Evolutionary conservation across 2,329 filamentous ascomycete species (phyloP), one percentile per base, ranked within the genome.

Genomic region (Alternaria solani): DNA sequence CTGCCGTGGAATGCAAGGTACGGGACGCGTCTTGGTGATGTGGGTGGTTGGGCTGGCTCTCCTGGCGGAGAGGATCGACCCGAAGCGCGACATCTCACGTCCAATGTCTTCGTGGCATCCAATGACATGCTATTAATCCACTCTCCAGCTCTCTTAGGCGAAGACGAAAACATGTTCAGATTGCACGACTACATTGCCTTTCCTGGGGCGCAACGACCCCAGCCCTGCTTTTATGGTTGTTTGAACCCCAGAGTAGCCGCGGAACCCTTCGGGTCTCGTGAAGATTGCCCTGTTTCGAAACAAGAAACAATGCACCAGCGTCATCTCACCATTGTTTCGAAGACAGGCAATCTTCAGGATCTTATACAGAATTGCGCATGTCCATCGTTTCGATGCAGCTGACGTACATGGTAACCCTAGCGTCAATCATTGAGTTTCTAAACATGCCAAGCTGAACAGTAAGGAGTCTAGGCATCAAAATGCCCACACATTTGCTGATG

Each of bases 271-370:
- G 38, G 23, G 55, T 58, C 54, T 58, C 55, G 49, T 34, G 25
- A 54, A 26, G 26, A 58, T 30, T 28, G 53, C n/a, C 49, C 44
- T 43, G 55, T 58, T 58, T 58, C 20, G 55, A 58, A 58, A 58
- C 55, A 52, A 43, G 55, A 58, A 58, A 54, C 55, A 52, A 36
- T 39, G 34, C n/a, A 47, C 41, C 34, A 34, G 42, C 42, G 42
- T 20, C 42, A 58, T 58, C 41, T 58, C 55, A 58, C 55, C 49
- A 58, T 47, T 54, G 55, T 58, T 58, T 58, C 52, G 44, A 38
- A 44, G 41, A 36, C 49, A 47, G 52, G 41, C 28, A 46, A 47
- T 46, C 34, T 20, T 47, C 42, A 41, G 46, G 32, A 36, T 26
- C 7, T 49, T 18, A 36, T 36, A 18, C 46, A 36, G 18, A 3